Percentiles rank a stretch among this genome's conserved stretches.
These are phyloP conservation scores for Fraxinus ornus DNA, from an alignment of 305 asterid species.

Conservation along the genomic window DNA sequence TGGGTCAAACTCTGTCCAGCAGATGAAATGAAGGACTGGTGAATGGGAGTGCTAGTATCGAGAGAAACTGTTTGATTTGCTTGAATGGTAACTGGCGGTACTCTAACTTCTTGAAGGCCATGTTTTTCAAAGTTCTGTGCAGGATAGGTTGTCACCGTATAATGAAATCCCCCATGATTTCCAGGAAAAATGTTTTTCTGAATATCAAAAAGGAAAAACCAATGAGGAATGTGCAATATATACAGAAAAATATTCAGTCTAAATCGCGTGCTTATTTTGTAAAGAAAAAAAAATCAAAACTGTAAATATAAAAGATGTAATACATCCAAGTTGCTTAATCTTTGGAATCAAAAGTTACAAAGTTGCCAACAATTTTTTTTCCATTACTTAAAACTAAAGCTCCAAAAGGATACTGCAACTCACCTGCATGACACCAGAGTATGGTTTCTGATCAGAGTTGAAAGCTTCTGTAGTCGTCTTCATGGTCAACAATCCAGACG, in stretches of 20 bases:
- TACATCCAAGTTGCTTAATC: background rate
- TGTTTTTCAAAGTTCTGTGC: conserved; percentile 35
- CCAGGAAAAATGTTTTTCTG: conserved; percentile 55
- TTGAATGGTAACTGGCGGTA: conserved; percentile 31
- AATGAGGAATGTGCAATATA: background rate
- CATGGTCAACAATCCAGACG: conserved; percentile 59
- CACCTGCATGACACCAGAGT: conserved; percentile 47
- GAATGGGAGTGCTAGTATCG: background rate
- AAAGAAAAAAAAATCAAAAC: background rate
- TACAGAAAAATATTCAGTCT: background rate
- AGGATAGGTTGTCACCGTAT: conserved; percentile 41
- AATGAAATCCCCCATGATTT: conserved; percentile 48
- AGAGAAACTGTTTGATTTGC: conserved; percentile 24
- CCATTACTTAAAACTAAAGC: background rate
- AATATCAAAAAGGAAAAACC: conserved; percentile 16
- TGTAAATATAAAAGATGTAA: background rate
- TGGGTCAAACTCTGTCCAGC: conserved; percentile 39
- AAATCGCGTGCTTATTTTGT: background rate
- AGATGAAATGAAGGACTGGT: conserved; percentile 23
- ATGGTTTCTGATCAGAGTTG: conserved; percentile 35
- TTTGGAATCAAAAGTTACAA: background rate
- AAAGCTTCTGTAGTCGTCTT: conserved; percentile 50
- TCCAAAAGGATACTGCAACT: conserved; percentile 2
- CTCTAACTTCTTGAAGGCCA: conserved; percentile 14
- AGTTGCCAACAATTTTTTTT: background rate